Conservation (phyloP, 2,329 filamentous ascomycete species). For the Diaporthe caulivora region DNA sequence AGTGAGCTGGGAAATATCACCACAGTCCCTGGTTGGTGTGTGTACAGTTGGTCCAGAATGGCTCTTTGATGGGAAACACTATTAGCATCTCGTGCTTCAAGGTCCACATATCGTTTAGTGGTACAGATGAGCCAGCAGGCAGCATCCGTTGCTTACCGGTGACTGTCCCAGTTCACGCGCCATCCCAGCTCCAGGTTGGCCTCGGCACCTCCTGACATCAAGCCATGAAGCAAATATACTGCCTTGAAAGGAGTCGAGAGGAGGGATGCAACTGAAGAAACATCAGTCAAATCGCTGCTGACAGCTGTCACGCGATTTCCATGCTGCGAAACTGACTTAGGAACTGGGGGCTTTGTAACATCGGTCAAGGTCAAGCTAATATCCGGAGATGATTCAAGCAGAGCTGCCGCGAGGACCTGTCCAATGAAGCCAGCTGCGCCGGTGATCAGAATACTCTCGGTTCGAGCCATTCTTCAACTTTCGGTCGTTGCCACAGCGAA, state of each 20-base stretch:
- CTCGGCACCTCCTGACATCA: conserved; percentile 73
- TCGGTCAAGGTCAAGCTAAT: conserved; percentile 67
- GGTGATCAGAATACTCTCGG: conserved; percentile 67
- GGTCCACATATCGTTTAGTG: too few relatives aligned
- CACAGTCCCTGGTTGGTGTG: conserved; percentile 59
- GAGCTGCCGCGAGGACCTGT: conserved; percentile 67
- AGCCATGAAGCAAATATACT: conserved; percentile 71
- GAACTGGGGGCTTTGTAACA: conserved; percentile 38
- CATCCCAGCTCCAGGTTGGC: conserved; percentile 61
- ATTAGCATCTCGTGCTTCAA: too few relatives aligned
- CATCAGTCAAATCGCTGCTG: conserved; percentile 1
- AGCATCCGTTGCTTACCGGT: background rate
- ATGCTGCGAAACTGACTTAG: background rate
- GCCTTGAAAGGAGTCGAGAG: conserved; percentile 10
- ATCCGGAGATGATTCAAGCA: conserved; percentile 56
- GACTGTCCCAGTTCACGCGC: conserved; percentile 7
- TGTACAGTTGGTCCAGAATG: conserved; percentile 64
- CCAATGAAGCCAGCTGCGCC: conserved; percentile 75
- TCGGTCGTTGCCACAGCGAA: too few relatives aligned
- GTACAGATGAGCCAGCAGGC: background rate
- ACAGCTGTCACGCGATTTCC: background rate
- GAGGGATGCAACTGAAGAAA: background rate
- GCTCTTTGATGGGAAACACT: conserved; percentile 30
- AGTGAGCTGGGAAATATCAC: conserved; percentile 71
- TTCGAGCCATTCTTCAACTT: background rate